These are phyloP conservation scores for Tagetes erecta DNA, from an alignment of 129 eudicot species.

Conservation along the genomic window DNA sequence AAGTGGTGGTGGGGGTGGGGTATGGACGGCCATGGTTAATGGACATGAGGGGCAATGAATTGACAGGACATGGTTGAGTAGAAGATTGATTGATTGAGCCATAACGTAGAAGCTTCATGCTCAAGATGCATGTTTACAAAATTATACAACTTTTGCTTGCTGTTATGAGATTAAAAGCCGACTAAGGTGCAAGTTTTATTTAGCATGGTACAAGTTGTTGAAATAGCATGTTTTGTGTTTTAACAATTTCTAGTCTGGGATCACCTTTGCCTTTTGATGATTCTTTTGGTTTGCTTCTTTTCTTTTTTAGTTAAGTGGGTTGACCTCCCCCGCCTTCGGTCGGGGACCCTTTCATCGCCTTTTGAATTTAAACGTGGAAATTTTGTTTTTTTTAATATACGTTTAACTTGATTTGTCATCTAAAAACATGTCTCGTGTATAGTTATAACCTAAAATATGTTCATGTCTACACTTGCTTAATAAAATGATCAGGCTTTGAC, in stretches of 20 bases:
- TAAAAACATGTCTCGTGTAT: too few relatives aligned
- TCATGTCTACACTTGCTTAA: too few relatives aligned
- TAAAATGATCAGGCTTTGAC: too few relatives aligned
- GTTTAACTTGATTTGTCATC: background rate
- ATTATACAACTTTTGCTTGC: conserved; percentile 26
- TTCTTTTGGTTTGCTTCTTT: conserved; percentile 41
- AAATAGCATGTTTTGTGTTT: conserved; percentile 2
- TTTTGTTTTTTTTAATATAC: background rate
- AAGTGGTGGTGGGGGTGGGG: conserved; percentile 45
- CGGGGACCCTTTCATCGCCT: background rate
- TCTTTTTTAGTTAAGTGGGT: conserved; percentile 39
- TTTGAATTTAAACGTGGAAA: conserved; percentile 25
- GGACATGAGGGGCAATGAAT: conserved; percentile 43
- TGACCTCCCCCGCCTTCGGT: conserved; percentile 24
- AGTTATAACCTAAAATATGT: too few relatives aligned
- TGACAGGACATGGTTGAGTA: conserved; percentile 32
- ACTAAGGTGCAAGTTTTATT: background rate
- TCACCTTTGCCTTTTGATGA: conserved; percentile 30
- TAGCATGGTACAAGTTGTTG: conserved; percentile 9
- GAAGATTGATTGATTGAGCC: conserved; percentile 37
- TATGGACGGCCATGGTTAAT: conserved; percentile 43
- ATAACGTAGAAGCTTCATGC: conserved; percentile 44
- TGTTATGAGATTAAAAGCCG: background rate
- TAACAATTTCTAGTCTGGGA: conserved; percentile 16
- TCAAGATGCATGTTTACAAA: conserved; percentile 29